Conservation (phyloP, 2,329 filamentous ascomycete genomes). For the Cercospora zeina region DNA sequence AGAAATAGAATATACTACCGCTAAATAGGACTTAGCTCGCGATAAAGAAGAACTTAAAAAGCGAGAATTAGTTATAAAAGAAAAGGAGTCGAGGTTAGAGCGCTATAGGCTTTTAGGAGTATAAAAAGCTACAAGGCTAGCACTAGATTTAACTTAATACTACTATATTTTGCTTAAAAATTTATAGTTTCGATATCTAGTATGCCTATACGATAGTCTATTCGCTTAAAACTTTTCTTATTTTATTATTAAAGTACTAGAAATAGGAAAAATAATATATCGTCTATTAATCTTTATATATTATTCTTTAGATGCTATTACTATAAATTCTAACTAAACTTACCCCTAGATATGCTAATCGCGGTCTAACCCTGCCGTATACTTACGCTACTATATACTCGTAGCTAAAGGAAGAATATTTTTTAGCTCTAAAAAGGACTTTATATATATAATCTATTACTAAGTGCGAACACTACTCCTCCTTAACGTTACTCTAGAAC, state of each 20-base stretch:
- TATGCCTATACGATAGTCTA: neutral
- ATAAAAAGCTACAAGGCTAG: neutral
- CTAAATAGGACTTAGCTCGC: no score
- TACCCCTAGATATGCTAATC: no score
- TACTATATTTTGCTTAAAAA: neutral
- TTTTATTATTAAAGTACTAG: neutral
- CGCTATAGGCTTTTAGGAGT: neutral
- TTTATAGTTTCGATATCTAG: neutral
- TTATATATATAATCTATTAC: neutral
- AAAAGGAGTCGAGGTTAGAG: no score
- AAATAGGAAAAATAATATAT: neutral
- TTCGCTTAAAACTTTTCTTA: neutral
- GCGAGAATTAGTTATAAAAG: no score
- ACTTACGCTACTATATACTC: neutral
- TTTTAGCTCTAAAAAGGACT: neutral
- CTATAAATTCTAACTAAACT: neutral
- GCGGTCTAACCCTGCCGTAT: no score
- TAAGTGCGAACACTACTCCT: slow-evolving; percentile 1
- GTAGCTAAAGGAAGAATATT: neutral
- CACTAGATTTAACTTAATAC: neutral
- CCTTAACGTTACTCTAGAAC: neutral
- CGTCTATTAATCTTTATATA: neutral
- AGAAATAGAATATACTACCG: no score
- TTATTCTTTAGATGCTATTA: neutral
- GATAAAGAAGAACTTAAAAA: no score